These are phyloP conservation scores for Lactarius quietus DNA, from an alignment of 768 basidiomycete genomes.

Conservation along the genomic window DNA sequence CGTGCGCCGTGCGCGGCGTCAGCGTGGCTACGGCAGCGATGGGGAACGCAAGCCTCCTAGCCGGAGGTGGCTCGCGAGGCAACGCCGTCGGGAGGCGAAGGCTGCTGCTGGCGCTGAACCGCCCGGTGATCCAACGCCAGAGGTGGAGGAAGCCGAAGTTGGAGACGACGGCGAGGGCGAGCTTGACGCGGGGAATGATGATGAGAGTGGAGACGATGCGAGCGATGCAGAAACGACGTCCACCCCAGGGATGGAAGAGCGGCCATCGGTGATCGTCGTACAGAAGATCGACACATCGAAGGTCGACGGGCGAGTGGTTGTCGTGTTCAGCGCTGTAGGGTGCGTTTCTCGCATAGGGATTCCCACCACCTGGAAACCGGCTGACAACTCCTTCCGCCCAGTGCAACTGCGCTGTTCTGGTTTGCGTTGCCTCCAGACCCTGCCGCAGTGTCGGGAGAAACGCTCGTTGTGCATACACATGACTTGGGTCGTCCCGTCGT, in stretches of 20 bases:
- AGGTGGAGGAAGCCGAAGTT: neutral
- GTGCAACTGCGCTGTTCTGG: conserved; percentile 66
- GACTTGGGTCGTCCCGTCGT: conserved; percentile 59
- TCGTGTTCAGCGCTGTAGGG: conserved; percentile 75
- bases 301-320: conserved; percentile 34
- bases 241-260: conserved; percentile 4
- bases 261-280: conserved; percentile 12
- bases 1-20: conserved; percentile 35
- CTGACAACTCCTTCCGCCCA: conserved; percentile 31
- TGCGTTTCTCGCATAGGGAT: conserved; percentile 35
- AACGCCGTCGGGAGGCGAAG: conserved; percentile 26
- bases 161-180: neutral
- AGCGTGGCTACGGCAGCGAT: conserved; percentile 28
- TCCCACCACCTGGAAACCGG: neutral
- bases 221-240: neutral
- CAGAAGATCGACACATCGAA: conserved; percentile 34
- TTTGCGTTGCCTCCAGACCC: conserved; percentile 32
- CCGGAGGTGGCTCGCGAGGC: conserved; percentile 22
- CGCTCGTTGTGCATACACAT: conserved; percentile 31
- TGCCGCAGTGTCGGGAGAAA: neutral
- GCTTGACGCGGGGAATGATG: conserved; percentile 24
- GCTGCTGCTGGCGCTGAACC: neutral
- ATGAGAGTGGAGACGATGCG: conserved; percentile 32
- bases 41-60: conserved; percentile 25
- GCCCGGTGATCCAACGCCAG: neutral